These are phyloP conservation scores for Botrytis aclada DNA, from an alignment of 2,329 filamentous ascomycete species.

Conservation along the genomic window DNA sequence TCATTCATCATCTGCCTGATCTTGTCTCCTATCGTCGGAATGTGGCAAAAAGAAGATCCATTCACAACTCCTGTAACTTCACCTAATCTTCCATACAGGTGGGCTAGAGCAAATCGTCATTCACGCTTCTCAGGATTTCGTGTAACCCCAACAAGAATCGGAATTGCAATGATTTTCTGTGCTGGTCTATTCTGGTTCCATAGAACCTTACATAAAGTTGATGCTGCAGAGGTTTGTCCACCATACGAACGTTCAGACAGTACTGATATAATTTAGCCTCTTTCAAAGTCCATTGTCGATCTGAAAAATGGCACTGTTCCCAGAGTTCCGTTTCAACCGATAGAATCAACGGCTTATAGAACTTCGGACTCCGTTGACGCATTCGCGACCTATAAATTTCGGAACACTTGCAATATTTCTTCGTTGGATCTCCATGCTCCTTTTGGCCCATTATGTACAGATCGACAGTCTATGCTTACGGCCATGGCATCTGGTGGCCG, in stretches of 20 bases:
- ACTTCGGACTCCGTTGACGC: conserved; percentile 37
- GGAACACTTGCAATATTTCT: conserved; percentile 44
- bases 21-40: background rate
- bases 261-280: background rate
- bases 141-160: conserved; percentile 23
- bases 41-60: conserved; percentile 31
- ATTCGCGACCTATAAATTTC: conserved; percentile 44
- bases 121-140: conserved; percentile 27
- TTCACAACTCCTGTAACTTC: conserved; percentile 26
- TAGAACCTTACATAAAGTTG: background rate
- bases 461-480: conserved; percentile 40
- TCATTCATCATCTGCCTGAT: background rate
- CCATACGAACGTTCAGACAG: background rate
- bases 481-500: conserved; percentile 42
- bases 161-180: conserved; percentile 20
- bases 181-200: conserved; percentile 20
- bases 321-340: conserved; percentile 24
- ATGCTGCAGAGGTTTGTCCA: background rate
- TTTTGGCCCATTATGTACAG: conserved; percentile 39
- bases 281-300: background rate
- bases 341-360: conserved; percentile 23
- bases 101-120: conserved; percentile 26
- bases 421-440: conserved; percentile 44
- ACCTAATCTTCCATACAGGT: conserved; percentile 22
- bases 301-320: conserved; percentile 20